These are phyloP conservation scores for Aspergillus udagawae DNA, from an alignment of 2,329 filamentous ascomycete species.

Conservation along the genomic window DNA sequence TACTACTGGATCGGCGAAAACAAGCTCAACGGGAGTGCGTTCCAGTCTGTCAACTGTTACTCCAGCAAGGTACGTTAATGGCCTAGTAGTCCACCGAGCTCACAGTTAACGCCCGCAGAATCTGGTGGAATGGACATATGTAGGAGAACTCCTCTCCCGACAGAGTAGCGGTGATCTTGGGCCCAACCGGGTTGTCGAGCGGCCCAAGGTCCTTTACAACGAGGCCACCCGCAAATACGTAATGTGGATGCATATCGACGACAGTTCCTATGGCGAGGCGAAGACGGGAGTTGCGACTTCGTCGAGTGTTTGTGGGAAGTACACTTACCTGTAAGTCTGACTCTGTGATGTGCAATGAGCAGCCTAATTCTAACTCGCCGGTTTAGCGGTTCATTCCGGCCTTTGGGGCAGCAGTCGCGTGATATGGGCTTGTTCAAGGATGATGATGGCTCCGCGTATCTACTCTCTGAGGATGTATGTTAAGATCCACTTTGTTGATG, in stretches of 20 bases:
- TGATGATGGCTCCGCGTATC: slow-evolving; percentile 57
- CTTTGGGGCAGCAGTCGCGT: slow-evolving; percentile 50
- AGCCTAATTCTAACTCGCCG: too few species aligned
- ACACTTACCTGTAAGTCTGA: slow-evolving; percentile 39
- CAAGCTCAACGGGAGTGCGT: slow-evolving; percentile 59
- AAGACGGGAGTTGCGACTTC: slow-evolving; percentile 62
- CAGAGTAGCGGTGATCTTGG: slow-evolving; percentile 55
- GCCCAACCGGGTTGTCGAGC: slow-evolving; percentile 59
- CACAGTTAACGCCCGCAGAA: slow-evolving; percentile 26
- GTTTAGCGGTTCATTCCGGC: slow-evolving; percentile 32
- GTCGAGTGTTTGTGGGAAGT: slow-evolving; percentile 57
- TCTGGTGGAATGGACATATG: slow-evolving; percentile 62
- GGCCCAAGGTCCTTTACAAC: slow-evolving; percentile 67
- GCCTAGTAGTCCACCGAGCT: too few species aligned
- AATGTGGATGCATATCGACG: slow-evolving; percentile 67
- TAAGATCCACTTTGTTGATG: accelerated
- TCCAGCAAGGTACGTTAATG: slow-evolving; percentile 43
- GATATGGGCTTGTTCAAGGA: slow-evolving; percentile 62
- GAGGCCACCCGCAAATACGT: slow-evolving; percentile 61
- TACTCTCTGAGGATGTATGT: slow-evolving; percentile 60
- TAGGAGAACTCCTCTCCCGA: slow-evolving; percentile 55
- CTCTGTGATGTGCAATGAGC: neutral
- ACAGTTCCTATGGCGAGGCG: slow-evolving; percentile 58
- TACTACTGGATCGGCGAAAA: slow-evolving; percentile 70
- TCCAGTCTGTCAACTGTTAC: slow-evolving; percentile 66